Evolutionary conservation across 129 eudicot genomes (phyloP).

Genomic region (Escallonia rubra): DNA sequence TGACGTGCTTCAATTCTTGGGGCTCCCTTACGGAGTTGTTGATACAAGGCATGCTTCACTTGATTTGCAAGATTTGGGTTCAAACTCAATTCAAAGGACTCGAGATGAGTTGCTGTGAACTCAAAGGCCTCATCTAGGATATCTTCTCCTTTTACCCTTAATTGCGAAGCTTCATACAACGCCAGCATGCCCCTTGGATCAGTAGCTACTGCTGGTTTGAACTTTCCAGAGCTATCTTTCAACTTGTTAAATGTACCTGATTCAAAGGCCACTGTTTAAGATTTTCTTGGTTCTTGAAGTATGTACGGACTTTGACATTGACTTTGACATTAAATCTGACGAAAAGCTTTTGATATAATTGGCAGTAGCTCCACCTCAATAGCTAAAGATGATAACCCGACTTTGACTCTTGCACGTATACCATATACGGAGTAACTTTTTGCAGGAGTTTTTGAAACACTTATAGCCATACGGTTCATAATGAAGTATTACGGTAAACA

Average conservation of each 20-base stretch:
- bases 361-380: no score
- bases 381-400: no score
- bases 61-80: neutral
- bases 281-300: no score
- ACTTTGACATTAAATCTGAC: no score
- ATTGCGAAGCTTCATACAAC: conserved; percentile 24
- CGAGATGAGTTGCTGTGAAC: conserved; percentile 7
- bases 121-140: conserved; percentile 20
- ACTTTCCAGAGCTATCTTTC: conserved; percentile 6
- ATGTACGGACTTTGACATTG: no score
- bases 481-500: no score
- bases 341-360: no score
- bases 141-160: conserved; percentile 17
- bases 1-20: conserved; percentile 22
- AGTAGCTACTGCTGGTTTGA: conserved; percentile 3
- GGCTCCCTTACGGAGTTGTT: conserved; percentile 15
- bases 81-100: neutral
- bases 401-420: no score
- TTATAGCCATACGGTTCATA: no score
- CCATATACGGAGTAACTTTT: no score
- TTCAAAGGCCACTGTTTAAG: neutral
- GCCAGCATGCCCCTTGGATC: conserved; percentile 23
- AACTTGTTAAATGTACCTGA: conserved; percentile 21
- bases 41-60: conserved; percentile 16
- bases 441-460: no score